These are phyloP conservation scores for Lachancea cidri DNA, from an alignment of 805 yeast species.

Conservation along the genomic window DNA sequence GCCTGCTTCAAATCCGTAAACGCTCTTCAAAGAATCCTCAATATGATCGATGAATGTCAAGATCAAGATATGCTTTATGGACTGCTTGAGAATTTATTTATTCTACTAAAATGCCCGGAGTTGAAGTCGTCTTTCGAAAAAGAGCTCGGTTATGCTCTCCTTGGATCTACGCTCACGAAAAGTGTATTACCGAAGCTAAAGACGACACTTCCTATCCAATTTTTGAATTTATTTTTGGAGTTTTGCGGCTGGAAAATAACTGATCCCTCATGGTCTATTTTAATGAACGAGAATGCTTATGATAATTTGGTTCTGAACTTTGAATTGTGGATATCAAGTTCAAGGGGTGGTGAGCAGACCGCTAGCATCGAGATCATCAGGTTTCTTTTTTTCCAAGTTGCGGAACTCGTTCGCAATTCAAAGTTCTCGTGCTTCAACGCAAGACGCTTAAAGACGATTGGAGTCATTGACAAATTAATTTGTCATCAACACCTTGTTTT, in stretches of 20 bases:
- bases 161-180: slow-evolving; percentile 16
- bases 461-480: slow-evolving; percentile 35
- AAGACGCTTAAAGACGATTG: slow-evolving; percentile 48
- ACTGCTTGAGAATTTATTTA: slow-evolving; percentile 17
- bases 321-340: slow-evolving; percentile 43
- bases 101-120: slow-evolving; percentile 13
- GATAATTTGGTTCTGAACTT: slow-evolving; percentile 56
- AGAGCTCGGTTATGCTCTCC: slow-evolving; percentile 18
- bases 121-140: slow-evolving; percentile 17
- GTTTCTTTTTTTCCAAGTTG: slow-evolving; percentile 53
- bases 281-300: slow-evolving; percentile 54
- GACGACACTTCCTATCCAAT: slow-evolving; percentile 33
- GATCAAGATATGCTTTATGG: slow-evolving; percentile 14
- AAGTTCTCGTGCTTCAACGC: slow-evolving; percentile 47
- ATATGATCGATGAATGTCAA: slow-evolving; percentile 9
- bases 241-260: slow-evolving; percentile 52
- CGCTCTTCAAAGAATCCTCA: slow-evolving; percentile 14
- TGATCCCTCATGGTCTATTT: slow-evolving; percentile 50
- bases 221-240: slow-evolving; percentile 44
- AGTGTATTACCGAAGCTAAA: slow-evolving; percentile 15
- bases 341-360: slow-evolving; percentile 1
- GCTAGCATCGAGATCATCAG: slow-evolving; percentile 42
- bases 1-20: slow-evolving; percentile 18
- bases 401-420: slow-evolving; percentile 49
- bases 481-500: slow-evolving; percentile 30